These are phyloP conservation scores for Penicillium argentinense DNA, from an alignment of 495 filamentous ascomycete species.

Conservation along the genomic window DNA sequence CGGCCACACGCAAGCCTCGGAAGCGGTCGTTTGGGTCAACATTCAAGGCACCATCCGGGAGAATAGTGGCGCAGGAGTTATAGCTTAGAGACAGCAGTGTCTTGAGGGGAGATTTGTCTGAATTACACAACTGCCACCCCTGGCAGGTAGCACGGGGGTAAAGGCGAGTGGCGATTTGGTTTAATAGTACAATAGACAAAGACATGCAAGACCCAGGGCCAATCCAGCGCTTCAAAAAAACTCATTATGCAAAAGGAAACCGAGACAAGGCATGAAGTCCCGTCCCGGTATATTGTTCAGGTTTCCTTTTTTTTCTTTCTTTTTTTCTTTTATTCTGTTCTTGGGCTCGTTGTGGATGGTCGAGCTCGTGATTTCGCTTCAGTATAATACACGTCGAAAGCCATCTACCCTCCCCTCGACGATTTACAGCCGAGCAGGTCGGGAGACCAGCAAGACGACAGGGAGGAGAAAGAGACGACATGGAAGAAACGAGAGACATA, in stretches of 20 bases:
- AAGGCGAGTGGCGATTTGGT: constrained; percentile 21
- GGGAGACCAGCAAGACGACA: constrained; percentile 4
- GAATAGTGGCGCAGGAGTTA: too few species aligned
- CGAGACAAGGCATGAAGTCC: constrained; percentile 1
- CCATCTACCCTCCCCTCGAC: constrained; percentile 1
- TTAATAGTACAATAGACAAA: constrained; percentile 42
- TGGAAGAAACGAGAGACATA: constrained; percentile 11
- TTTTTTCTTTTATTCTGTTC: constrained; percentile 21
- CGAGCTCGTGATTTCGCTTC: constrained; percentile 36
- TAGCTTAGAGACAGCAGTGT: too few species aligned
- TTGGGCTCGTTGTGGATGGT: constrained; percentile 29
- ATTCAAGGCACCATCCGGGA: constrained; percentile 24
- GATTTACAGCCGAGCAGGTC: constrained; percentile 13
- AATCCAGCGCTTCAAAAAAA: constrained; percentile 47
- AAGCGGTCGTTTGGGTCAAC: too few species aligned
- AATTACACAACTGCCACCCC: constrained; percentile 33
- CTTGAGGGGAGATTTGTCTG: constrained; percentile 41
- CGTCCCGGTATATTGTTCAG: constrained; percentile 1
- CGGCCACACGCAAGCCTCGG: too few species aligned
- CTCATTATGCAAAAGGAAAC: constrained; percentile 36
- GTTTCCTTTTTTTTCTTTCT: constrained; percentile 18
- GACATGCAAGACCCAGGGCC: constrained; percentile 44
- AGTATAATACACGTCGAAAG: constrained; percentile 40
- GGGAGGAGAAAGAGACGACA: constrained; percentile 5
- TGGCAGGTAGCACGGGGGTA: constrained; percentile 7